Evolutionary conservation across 352 stramenopile genomes (phyloP), one percentile per base, ranked within the genome.

Genomic region (Globisporangium parvum): DNA sequence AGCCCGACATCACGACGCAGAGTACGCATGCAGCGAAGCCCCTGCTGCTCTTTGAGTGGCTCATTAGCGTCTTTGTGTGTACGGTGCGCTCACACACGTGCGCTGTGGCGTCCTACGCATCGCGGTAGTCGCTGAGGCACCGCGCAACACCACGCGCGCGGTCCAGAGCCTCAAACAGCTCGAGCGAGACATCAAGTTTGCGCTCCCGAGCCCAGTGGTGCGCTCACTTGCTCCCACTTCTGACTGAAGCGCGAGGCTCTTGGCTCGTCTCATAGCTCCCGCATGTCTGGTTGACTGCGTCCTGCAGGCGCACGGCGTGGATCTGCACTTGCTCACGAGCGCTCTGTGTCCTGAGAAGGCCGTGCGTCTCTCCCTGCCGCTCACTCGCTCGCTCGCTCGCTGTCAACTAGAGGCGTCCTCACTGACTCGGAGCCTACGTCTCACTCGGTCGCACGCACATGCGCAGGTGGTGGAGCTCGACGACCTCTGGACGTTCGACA

Each of bases 91-190:
- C 39, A 49, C 20, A 6, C 20, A 31, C n/a, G 44, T 15, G 5
- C 5, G n/a, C 6, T 23, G 2, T 42, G 5, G 35, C 24, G n/a
- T 49, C 14, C 10, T 49, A 20, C 10, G 5, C 6, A 37, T 11
- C 31, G 31, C 1, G 31, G 31, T 41, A 90, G 81, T 92, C 15
- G 81, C 81, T 6, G 77, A 90, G 66, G 81, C 81, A n/a, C 80
- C 80, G n/a, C 68, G 75, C 24, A 91, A 91, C 47, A 80, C 73
- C 46, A 84, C 71, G 2, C 73, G 81, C 37, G 61, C 70, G 18
- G 76, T 88, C 5, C 78, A 91, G 57, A 89, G 70, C 28, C 71
- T 91, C 46, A 91, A 89, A 51, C 77, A 91, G 55, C 74, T 90
- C 37, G 79, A 92, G 47, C 69, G 75, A 40, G 80, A 88, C 63